Evolutionary conservation across 257 asterid genomes (phyloP), one percentile per base, ranked within the genome.

Genomic region (Petrea volubilis): DNA sequence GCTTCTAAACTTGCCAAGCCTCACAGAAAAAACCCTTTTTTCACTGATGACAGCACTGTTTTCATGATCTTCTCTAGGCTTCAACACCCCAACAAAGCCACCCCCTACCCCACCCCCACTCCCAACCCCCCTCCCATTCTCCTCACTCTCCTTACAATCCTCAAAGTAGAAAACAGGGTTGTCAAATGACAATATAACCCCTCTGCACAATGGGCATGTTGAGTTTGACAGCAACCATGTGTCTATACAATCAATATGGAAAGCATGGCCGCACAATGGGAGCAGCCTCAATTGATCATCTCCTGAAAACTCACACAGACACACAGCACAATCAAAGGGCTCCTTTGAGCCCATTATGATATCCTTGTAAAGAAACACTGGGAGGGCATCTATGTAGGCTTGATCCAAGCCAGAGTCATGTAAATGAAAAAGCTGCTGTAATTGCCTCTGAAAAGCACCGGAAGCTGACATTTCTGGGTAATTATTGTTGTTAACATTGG

Each of bases 381-480:
- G 99, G 34, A 94, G 89, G 0, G 97, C 75, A 75, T 94, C 99
- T 56, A 94, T 89, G 49, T 73, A 68, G 56, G 88, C 78, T 47
- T 94, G 99, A 58, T 94, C 98, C 56, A 94, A 43, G 14, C 98
- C 97, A 6, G 96, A 87, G 58, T 94, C 98, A 63, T 94, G 97
- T 13, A 89, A 68, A 58, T 91, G 78, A 67, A 94, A 91, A 6
- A 93, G 92, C 46, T 93, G 97, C 66, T 89, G 97, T 25, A 94
- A 61, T 60, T 94, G 97, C 44, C 97, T 81, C 64, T 88, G 97
- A 66, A 85, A 81, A 25, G 88, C 75, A 14, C 83, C 88, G 20
- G 96, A 82, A 40, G 81, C 63, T 5, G 97, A 62, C 76, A 73
- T 62, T 58, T 84, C 88, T 0, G 80, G 87, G 71, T 79, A 59